These are phyloP conservation scores for Aspergillus sclerotialis DNA, from an alignment of 2,329 filamentous ascomycete genomes.

Conservation along the genomic window DNA sequence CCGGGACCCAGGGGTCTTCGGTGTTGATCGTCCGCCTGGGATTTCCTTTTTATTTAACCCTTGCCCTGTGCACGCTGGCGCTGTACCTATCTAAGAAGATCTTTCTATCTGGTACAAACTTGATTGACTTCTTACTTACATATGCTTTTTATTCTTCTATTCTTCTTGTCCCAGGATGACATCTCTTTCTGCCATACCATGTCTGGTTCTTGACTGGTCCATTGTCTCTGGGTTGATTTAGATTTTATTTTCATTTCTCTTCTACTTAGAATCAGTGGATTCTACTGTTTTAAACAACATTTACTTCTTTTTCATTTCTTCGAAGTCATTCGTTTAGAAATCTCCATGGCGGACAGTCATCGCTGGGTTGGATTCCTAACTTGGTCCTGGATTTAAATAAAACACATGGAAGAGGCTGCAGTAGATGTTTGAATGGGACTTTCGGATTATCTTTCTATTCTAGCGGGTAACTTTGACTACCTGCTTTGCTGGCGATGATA, in stretches of 20 bases:
- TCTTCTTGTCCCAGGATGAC: conserved; percentile 11
- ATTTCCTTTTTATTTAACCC: conserved; percentile 13
- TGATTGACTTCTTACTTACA: conserved; percentile 3
- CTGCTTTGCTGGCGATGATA: too few species aligned
- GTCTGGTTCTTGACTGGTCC: neutral
- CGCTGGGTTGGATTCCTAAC: too few species aligned
- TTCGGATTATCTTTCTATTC: too few species aligned
- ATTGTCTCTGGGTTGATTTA: too few species aligned
- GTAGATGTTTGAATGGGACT: too few species aligned
- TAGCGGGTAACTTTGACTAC: too few species aligned
- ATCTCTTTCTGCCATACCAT: neutral
- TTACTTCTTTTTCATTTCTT: neutral
- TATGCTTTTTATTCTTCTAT: conserved; percentile 11
- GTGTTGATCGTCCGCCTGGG: conserved; percentile 6
- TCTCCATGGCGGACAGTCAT: too few species aligned
- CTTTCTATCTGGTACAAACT: conserved; percentile 7
- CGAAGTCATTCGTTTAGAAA: neutral
- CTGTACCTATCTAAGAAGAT: conserved; percentile 17
- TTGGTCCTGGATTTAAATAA: too few species aligned
- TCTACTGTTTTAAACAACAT: conserved; percentile 2
- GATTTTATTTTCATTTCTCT: conserved; percentile 1
- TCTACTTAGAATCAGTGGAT: conserved; percentile 1
- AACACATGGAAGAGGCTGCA: too few species aligned
- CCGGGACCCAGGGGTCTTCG: neutral
- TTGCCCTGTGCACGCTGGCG: conserved; percentile 16